Evolutionary conservation across 768 basidiomycete species (phyloP).

Genomic region (Macrolepiota fuliginosa): DNA sequence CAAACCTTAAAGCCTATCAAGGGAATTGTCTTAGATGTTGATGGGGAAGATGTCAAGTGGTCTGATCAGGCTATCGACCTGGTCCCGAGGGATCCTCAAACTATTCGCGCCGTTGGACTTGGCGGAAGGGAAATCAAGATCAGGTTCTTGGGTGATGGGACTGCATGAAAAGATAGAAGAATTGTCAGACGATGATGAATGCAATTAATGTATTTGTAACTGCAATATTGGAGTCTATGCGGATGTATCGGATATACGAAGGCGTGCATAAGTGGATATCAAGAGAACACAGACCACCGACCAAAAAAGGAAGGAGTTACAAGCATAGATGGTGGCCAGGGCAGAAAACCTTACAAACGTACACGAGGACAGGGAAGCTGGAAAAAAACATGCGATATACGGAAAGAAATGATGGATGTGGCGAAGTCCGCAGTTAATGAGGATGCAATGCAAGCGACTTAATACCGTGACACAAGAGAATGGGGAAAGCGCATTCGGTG

Average conservation of each 20-base stretch:
- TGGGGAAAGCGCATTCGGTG: neutral
- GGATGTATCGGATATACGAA: neutral
- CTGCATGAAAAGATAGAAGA: conserved; percentile 36
- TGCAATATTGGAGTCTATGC: conserved; percentile 2
- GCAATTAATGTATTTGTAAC: conserved; percentile 1
- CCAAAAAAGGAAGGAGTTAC: neutral
- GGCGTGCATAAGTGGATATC: neutral
- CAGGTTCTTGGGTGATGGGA: conserved; percentile 75
- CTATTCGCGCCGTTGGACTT: conserved; percentile 62
- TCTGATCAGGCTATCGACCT: conserved; percentile 91
- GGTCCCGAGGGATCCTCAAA: conserved; percentile 81
- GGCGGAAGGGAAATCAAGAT: conserved; percentile 61
- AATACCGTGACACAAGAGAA: neutral
- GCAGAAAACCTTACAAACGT: neutral
- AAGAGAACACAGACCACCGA: neutral
- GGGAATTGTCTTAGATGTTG: conserved; percentile 78
- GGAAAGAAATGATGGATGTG: neutral
- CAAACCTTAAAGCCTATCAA: conserved; percentile 74
- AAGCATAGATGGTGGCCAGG: neutral
- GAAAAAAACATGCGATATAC: neutral
- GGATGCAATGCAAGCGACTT: neutral
- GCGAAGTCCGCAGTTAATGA: neutral
- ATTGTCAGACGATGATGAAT: neutral
- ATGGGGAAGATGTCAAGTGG: conserved; percentile 74
- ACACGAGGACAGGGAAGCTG: neutral